Conservation (phyloP, 169 alveolate genomes). For the Eimeria mitis region DNA sequence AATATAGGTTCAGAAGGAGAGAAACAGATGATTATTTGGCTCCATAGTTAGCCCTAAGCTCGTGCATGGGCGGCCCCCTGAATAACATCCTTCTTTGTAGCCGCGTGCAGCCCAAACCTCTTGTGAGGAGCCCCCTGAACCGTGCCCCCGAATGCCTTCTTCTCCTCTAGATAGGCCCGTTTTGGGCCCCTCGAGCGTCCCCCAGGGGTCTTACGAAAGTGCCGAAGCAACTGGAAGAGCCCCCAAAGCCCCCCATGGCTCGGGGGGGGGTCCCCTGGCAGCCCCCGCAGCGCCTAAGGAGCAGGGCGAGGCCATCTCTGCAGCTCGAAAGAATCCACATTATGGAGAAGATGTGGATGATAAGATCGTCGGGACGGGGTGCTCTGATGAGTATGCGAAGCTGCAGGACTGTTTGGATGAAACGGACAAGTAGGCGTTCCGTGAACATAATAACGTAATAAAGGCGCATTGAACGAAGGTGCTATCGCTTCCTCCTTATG, state of each 20-base stretch:
- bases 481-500: not conserved
- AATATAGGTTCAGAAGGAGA: not conserved
- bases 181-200: not conserved
- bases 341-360: conserved; percentile 67
- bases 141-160: not conserved
- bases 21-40: not conserved
- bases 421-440: conserved; percentile 48
- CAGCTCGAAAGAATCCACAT: conserved; percentile 8
- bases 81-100: not conserved
- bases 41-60: not conserved
- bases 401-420: conserved; percentile 70
- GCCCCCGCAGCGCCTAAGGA: not conserved
- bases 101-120: not conserved
- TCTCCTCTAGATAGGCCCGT: not conserved
- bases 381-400: conserved; percentile 32
- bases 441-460: not conserved
- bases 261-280: not conserved
- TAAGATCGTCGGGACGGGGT: conserved; percentile 52
- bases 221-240: not conserved
- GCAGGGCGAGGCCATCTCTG: not conserved
- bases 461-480: not conserved
- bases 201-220: not conserved
- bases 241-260: not conserved
- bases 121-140: not conserved
- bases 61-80: not conserved